Evolutionary conservation across 257 asterid species (phyloP).

Genomic region (Capsicum rhomboideum): DNA sequence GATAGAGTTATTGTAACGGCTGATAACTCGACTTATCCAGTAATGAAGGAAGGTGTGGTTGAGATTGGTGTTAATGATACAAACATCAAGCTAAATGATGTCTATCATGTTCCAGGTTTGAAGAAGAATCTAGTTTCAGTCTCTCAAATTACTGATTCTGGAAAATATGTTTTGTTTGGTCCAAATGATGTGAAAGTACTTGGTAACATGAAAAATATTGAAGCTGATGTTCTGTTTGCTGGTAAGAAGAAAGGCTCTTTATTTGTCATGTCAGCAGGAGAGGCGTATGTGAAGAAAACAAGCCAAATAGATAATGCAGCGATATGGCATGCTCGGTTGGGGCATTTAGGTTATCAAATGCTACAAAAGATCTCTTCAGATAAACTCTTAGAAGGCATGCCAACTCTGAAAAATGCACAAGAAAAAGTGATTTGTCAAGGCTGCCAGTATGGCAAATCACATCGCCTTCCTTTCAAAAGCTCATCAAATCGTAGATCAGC

Average conservation of each 20-base stretch:
- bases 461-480: background rate
- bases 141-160: conserved; percentile 5
- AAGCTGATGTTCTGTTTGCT: background rate
- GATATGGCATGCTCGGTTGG: conserved; percentile 11
- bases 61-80: background rate
- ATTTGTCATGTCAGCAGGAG: background rate
- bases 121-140: conserved; percentile 8
- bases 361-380: conserved; percentile 4
- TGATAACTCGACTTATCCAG: background rate
- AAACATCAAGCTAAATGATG: background rate
- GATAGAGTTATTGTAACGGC: background rate
- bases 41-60: background rate
- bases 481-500: background rate
- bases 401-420: background rate
- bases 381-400: conserved; percentile 6
- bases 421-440: conserved; percentile 7
- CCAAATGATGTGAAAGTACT: conserved; percentile 8
- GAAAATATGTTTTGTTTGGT: conserved; percentile 11
- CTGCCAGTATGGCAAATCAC: background rate
- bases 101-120: conserved; percentile 9
- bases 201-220: background rate
- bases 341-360: conserved; percentile 9
- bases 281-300: conserved; percentile 8
- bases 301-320: background rate
- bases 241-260: background rate